Evolutionary conservation across 208 protist species (phyloP).

Genomic region (Crithidia acanthocephali): DNA sequence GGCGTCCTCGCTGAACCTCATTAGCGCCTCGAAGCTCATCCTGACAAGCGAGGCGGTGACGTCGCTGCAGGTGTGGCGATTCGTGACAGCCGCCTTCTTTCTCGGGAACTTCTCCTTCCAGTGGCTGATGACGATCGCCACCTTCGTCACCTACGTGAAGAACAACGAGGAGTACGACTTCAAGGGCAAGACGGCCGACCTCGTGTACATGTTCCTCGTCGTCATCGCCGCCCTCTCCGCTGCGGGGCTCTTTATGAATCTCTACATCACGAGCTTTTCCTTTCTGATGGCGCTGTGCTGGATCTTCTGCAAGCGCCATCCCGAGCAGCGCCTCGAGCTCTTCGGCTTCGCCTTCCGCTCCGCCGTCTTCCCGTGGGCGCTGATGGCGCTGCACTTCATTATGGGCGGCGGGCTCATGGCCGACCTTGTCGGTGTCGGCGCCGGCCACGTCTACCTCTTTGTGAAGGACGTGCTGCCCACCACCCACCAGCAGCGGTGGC

Average conservation of each 20-base stretch:
- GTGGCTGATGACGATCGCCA: conserved; percentile 81
- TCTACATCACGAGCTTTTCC: conserved; percentile 63
- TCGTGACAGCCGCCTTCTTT: conserved; percentile 73
- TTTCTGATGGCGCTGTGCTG: conserved; percentile 84
- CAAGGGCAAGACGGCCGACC: conserved; percentile 74
- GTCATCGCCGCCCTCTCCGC: conserved; percentile 38
- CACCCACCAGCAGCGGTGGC: conserved; percentile 56
- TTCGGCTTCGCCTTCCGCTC: conserved; percentile 85
- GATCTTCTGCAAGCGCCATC: conserved; percentile 91
- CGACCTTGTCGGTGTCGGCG: conserved; percentile 74
- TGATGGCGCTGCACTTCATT: conserved; percentile 78
- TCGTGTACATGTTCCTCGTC: conserved; percentile 79
- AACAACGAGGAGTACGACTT: conserved; percentile 83
- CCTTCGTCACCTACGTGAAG: conserved; percentile 80
- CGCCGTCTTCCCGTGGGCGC: conserved; percentile 81
- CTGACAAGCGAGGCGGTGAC: conserved; percentile 43
- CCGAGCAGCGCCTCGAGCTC: conserved; percentile 54
- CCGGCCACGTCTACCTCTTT: conserved; percentile 83
- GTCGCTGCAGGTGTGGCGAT: conserved; percentile 69
- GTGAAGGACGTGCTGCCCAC: conserved; percentile 71
- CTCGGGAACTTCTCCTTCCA: conserved; percentile 81
- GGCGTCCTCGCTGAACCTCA: conserved; percentile 42
- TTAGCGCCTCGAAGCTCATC: conserved; percentile 39
- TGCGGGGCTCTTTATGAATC: conserved; percentile 40
- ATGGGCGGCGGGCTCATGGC: conserved; percentile 54